phyloP scores from a whole-genome alignment of 129 eudicot species.

The Pulicaria dysenterica region DNA sequence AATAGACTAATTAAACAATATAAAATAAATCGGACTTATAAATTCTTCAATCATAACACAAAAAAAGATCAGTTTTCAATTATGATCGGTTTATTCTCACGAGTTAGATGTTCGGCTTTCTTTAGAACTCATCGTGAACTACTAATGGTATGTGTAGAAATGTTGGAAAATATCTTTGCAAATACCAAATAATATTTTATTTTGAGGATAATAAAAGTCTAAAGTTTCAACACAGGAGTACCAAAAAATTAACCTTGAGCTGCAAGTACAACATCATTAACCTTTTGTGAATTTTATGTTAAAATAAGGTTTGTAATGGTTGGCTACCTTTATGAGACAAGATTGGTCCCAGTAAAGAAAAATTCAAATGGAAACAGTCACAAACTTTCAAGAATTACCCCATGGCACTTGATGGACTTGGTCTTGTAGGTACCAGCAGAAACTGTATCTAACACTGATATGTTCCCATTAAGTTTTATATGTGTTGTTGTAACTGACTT shows the following conservation, averaged over 20 bases:
- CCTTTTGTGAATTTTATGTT: constrained; percentile 27
- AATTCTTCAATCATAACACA: no score
- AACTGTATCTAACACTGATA: constrained; percentile 37
- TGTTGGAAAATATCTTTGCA: background rate
- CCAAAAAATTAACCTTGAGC: background rate
- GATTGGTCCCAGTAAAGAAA: constrained; percentile 42
- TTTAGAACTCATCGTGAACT: no score
- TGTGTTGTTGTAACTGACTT: constrained; percentile 13
- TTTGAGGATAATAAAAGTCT: background rate
- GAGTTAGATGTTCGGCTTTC: no score
- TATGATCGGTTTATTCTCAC: no score
- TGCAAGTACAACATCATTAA: constrained; percentile 19
- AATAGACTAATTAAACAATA: no score
- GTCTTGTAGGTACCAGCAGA: constrained; percentile 27
- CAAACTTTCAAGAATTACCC: constrained; percentile 25
- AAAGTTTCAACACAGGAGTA: constrained; percentile 3
- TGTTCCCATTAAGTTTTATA: constrained; percentile 15
- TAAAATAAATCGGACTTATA: no score
- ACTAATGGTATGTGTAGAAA: no score
- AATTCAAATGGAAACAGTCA: constrained; percentile 35
- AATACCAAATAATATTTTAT: background rate
- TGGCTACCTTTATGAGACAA: constrained; percentile 38
- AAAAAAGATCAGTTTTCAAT: no score
- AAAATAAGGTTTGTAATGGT: constrained; percentile 21
- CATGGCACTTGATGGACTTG: constrained; percentile 35